Evolutionary conservation across 352 stramenopile genomes (phyloP).

Genomic region (Albugo laibachii): DNA sequence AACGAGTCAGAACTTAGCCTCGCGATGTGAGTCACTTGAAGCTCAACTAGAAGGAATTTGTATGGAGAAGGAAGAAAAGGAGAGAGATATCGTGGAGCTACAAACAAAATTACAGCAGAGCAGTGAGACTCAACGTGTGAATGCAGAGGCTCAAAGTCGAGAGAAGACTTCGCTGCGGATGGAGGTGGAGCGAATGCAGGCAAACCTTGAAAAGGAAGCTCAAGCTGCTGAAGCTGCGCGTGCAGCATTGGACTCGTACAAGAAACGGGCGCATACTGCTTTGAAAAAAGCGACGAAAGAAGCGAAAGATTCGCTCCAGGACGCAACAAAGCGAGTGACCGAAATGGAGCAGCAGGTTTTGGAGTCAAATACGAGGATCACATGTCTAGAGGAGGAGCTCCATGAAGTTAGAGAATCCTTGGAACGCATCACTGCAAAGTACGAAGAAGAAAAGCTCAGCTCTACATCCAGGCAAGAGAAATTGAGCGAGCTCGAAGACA

Average conservation of each 20-base stretch:
- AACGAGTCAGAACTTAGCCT: too few species aligned
- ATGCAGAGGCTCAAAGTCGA: not conserved
- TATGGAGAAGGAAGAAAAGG: not conserved
- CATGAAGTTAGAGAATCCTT: slow-evolving; percentile 10
- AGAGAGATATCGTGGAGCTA: not conserved
- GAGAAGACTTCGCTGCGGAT: not conserved
- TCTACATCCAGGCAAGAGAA: not conserved
- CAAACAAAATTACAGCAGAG: slow-evolving; percentile 3
- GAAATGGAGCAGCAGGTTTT: slow-evolving; percentile 26
- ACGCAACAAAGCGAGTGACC: slow-evolving; percentile 17
- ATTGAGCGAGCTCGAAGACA: not conserved
- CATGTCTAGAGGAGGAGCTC: slow-evolving; percentile 16
- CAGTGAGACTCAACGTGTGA: slow-evolving; percentile 4
- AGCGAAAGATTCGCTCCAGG: slow-evolving; percentile 34
- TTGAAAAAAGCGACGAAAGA: slow-evolving; percentile 59
- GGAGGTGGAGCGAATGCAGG: not conserved
- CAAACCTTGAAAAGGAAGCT: slow-evolving; percentile 12
- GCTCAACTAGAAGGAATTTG: too few species aligned
- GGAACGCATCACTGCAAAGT: slow-evolving; percentile 8
- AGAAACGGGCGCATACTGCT: slow-evolving; percentile 49
- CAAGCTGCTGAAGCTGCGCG: slow-evolving; percentile 28
- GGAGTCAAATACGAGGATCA: slow-evolving; percentile 17
- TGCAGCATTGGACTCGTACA: slow-evolving; percentile 52
- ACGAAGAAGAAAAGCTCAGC: not conserved
- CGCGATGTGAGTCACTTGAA: too few species aligned